phyloP scores from a whole-genome alignment of 2,329 filamentous ascomycete genomes.

The Coniochaeta hoffmannii region DNA sequence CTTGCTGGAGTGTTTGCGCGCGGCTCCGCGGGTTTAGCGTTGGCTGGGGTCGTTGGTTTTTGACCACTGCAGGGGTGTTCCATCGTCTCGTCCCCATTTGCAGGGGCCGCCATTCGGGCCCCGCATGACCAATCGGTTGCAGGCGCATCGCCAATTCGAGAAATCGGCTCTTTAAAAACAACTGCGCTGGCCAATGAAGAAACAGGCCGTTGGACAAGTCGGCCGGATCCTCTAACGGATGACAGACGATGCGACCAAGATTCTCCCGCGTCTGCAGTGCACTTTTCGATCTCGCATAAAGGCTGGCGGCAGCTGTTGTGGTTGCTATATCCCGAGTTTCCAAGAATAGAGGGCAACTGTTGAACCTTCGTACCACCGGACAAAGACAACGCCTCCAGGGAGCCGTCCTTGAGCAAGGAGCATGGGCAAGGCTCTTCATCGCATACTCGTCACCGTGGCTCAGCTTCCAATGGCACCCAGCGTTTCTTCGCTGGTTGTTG shows the following conservation, averaged over 20 bases:
- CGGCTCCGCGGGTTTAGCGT: background rate
- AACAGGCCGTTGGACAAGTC: background rate
- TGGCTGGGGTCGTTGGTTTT: background rate
- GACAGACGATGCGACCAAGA: background rate
- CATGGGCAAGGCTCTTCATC: no score
- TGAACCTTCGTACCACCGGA: background rate
- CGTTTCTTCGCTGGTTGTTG: background rate
- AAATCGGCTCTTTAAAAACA: background rate
- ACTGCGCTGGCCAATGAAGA: background rate
- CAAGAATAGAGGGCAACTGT: background rate
- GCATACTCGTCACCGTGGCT: background rate
- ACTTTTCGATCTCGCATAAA: background rate
- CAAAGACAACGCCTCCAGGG: background rate
- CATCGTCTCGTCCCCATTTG: background rate
- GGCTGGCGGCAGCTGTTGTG: background rate
- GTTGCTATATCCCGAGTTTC: background rate
- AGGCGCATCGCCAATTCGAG: slow-evolving; percentile 1
- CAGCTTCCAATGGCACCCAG: background rate
- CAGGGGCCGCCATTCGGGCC: background rate
- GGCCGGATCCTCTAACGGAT: background rate
- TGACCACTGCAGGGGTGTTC: slow-evolving; percentile 2
- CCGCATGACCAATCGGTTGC: slow-evolving; percentile 3
- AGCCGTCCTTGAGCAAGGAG: background rate
- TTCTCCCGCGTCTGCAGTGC: background rate
- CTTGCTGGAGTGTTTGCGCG: background rate